A percentile compares a stretch with the other conserved stretches of the same genome.
phyloP scores from a whole-genome alignment of 495 filamentous ascomycete genomes.

The Xylaria castorea region DNA sequence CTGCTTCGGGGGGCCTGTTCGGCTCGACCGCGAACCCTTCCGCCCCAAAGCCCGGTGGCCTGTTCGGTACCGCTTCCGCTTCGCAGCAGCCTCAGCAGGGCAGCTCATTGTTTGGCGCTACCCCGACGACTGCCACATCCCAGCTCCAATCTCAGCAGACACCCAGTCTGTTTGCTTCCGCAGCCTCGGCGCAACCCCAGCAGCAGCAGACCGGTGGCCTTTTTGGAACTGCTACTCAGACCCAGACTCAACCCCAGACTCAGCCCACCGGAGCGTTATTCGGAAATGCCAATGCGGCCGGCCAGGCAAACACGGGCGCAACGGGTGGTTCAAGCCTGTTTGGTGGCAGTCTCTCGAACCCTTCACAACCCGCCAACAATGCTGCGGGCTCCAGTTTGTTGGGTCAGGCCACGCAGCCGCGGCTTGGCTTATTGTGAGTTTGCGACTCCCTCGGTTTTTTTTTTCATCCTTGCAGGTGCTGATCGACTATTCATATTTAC shows the following conservation, averaged over 20 bases:
- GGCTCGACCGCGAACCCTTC: slow-evolving; percentile 40
- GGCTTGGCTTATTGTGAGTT: slow-evolving; percentile 61
- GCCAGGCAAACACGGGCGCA: slow-evolving; percentile 36
- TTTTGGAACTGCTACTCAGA: slow-evolving; percentile 43
- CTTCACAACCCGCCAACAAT: slow-evolving; percentile 31
- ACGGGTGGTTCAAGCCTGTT: slow-evolving; percentile 45
- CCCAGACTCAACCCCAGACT: slow-evolving; percentile 30
- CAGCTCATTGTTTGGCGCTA: slow-evolving; percentile 39
- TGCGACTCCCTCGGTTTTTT: not conserved
- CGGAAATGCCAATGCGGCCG: slow-evolving; percentile 45
- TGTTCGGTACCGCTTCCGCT: slow-evolving; percentile 59
- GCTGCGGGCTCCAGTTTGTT: slow-evolving; percentile 38
- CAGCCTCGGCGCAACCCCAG: slow-evolving; percentile 34
- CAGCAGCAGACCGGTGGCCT: slow-evolving; percentile 46
- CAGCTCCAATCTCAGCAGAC: slow-evolving; percentile 27
- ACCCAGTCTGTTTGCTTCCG: slow-evolving; percentile 28
- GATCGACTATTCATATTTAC: slow-evolving; percentile 22
- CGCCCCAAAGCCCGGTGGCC: slow-evolving; percentile 52
- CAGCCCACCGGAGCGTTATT: slow-evolving; percentile 55
- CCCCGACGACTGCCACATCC: slow-evolving; percentile 34
- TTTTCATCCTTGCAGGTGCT: slow-evolving; percentile 24
- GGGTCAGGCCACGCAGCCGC: slow-evolving; percentile 37
- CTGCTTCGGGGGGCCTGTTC: slow-evolving; percentile 42
- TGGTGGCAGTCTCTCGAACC: slow-evolving; percentile 28
- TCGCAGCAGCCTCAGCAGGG: slow-evolving; percentile 45